These are phyloP conservation scores for Neurospora tetrasperma DNA, from an alignment of 495 filamentous ascomycete genomes.

Conservation along the genomic window DNA sequence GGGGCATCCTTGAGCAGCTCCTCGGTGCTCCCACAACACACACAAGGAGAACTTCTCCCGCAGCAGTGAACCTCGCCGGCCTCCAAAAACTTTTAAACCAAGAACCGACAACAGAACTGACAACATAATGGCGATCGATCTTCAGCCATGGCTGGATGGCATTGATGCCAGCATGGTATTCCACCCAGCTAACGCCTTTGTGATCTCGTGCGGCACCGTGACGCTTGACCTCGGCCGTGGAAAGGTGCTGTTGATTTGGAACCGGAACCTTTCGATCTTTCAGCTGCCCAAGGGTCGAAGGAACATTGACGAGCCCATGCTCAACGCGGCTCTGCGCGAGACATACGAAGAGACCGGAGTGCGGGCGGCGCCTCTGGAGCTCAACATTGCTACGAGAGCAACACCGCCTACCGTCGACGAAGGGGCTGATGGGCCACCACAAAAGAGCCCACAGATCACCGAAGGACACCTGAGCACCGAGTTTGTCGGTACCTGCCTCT, in stretches of 20 bases:
- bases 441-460: constrained; percentile 16
- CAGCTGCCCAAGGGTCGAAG: constrained; percentile 39
- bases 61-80: not conserved
- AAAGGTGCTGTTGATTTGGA: constrained; percentile 31
- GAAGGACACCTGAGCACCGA: constrained; percentile 18
- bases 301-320: constrained; percentile 33
- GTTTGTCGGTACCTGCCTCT: constrained; percentile 17
- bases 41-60: not conserved
- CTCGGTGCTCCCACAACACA: not conserved
- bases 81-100: not conserved
- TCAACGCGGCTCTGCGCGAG: constrained; percentile 33
- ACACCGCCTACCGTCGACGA: constrained; percentile 9
- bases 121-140: not conserved
- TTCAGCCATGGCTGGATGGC: constrained; percentile 11
- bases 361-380: constrained; percentile 23
- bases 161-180: constrained; percentile 24
- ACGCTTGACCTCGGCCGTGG: constrained; percentile 27
- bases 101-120: not conserved
- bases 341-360: constrained; percentile 37
- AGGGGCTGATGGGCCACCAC: not conserved
- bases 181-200: constrained; percentile 26
- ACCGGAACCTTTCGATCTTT: constrained; percentile 32
- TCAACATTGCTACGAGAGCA: constrained; percentile 28
- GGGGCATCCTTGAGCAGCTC: not conserved
- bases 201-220: constrained; percentile 37